Percentiles rank a stretch among this genome's conserved stretches.
phyloP scores from a whole-genome alignment of 352 stramenopile species.

The Globisporangium paddicum region DNA sequence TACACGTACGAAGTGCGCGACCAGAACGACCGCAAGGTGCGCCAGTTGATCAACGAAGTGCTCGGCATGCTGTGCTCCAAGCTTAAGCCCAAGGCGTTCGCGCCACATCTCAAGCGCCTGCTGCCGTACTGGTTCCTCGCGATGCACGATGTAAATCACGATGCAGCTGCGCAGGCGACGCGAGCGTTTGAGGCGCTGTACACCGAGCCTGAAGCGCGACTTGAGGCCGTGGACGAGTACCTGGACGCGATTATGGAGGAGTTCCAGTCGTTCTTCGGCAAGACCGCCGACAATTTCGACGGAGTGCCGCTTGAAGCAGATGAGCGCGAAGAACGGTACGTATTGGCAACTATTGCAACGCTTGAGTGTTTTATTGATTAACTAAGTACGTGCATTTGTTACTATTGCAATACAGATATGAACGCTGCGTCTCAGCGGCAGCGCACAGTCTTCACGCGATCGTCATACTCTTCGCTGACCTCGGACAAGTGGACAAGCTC shows the following conservation, averaged over 20 bases:
- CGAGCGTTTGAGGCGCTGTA: slow-evolving; percentile 58
- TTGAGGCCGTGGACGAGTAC: slow-evolving; percentile 36
- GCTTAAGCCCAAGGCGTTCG: slow-evolving; percentile 67
- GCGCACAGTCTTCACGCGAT: slow-evolving; percentile 58
- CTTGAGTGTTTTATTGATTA: not conserved
- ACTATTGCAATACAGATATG: slow-evolving; percentile 19
- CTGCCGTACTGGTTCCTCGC: slow-evolving; percentile 77
- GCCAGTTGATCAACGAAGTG: slow-evolving; percentile 71
- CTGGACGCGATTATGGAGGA: slow-evolving; percentile 49
- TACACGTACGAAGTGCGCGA: slow-evolving; percentile 80
- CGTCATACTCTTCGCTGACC: slow-evolving; percentile 39
- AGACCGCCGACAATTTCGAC: slow-evolving; percentile 56
- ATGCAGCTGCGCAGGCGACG: slow-evolving; percentile 43
- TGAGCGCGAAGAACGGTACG: slow-evolving; percentile 68
- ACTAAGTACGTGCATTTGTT: not conserved
- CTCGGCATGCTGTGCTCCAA: slow-evolving; percentile 50
- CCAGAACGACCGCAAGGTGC: slow-evolving; percentile 81
- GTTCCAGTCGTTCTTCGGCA: slow-evolving; percentile 56
- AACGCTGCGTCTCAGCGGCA: slow-evolving; percentile 60
- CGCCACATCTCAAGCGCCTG: slow-evolving; percentile 58
- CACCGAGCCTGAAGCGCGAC: slow-evolving; percentile 21
- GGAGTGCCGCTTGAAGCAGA: slow-evolving; percentile 51
- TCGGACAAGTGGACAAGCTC: slow-evolving; percentile 34
- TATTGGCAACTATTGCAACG: no score
- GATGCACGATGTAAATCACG: slow-evolving; percentile 69